Base-by-base conservation (phyloP, 306 rosid species). In the Gastrolobium bilobum region DNA sequence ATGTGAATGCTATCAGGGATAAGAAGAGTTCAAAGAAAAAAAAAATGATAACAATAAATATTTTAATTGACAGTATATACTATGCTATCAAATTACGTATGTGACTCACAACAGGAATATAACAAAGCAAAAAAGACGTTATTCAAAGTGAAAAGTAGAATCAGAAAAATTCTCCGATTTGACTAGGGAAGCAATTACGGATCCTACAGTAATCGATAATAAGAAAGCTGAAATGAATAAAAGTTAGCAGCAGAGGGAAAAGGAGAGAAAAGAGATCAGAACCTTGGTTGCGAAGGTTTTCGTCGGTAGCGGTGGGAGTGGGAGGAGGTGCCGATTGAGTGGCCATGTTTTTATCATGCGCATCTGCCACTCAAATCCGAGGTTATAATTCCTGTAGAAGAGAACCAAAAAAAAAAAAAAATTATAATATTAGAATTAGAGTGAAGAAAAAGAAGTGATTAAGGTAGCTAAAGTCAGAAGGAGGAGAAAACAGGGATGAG, bases 321-420 rank as follows among this genome's bases (percentile, higher is more conserved):
- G 88, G 60, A 60, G 87, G 79, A 20, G 86, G 71, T 60, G 70
- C 81, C 35, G 88, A 79, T 65, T 91, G 86, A 33, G 87, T 35
- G 67, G 89, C 86, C 93, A 90, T 92, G 58, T 0, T 31, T 58
- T 54, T 54, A 3, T 30, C 2, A 54, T 26, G 43, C 39, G 38
- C 50, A 29, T 52, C 83, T 75, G 68, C 59, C 52, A 76, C 70
- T 64, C 29, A 74, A 20, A 20, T 20, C 0, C 26, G 0, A 20
- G 26, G 26, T 20, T 20, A 20, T 0, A 20, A 20, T 40, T 75
- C 35, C 37, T 4, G 52, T 9, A 46, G 9, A 4, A 76, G 20
- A 60, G 29, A 6, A 3, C 6, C 3, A 4, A 4, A 30, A 8
- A 0, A 20, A 20, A 20, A 20, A 20, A 20, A 20, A 20, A 20